Percentiles rank a stretch among this genome's conserved stretches.
Conservation (phyloP, 225 moss, liverwort and hornwort species). For the Asterella californica region DNA sequence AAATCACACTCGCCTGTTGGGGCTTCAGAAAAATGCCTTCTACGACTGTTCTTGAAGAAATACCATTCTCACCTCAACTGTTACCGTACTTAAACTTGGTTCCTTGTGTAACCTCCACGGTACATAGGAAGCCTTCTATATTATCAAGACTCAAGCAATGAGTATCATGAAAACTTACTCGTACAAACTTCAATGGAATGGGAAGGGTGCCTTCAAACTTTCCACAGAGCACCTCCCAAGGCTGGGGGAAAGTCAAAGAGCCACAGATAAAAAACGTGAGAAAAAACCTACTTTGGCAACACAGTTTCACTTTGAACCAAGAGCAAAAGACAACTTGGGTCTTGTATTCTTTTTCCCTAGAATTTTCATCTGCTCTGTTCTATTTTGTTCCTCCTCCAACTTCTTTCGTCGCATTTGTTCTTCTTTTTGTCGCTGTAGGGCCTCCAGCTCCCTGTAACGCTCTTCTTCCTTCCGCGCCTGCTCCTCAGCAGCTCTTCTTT, state of each 20-base stretch:
- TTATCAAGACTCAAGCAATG: neutral
- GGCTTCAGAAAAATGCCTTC: neutral
- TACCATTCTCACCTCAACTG: neutral
- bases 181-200: constrained; percentile 6
- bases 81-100: neutral
- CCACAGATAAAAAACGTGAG: neutral
- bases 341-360: constrained; percentile 96
- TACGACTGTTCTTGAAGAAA: neutral
- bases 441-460: constrained; percentile 86
- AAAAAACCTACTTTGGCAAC: neutral
- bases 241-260: neutral
- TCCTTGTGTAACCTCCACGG: neutral
- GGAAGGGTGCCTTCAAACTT: neutral
- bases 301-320: constrained; percentile 74
- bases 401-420: constrained; percentile 70
- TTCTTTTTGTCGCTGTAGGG: constrained; percentile 88
- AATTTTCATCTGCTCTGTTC: constrained; percentile 95
- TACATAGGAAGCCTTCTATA: constrained; percentile 4
- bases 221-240: neutral
- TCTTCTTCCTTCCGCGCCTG: constrained; percentile 98
- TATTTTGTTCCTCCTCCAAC: constrained; percentile 84
- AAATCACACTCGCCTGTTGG: neutral
- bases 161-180: constrained; percentile 1
- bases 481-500: constrained; percentile 88
- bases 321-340: constrained; percentile 90